Conservation (phyloP, 495 filamentous ascomycete species). For the Neurospora discreta region DNA sequence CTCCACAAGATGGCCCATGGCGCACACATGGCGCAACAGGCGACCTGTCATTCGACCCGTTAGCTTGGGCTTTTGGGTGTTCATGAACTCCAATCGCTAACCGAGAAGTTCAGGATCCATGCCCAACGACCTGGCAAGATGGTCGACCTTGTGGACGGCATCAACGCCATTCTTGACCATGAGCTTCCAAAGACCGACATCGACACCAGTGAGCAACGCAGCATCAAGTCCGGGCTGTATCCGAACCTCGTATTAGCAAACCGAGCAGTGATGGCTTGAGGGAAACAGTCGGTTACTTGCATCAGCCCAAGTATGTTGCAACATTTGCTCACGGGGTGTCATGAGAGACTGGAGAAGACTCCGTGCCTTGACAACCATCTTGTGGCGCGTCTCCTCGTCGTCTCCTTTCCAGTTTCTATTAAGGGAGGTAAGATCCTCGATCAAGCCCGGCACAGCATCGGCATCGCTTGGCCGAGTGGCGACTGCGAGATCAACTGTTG, state of each 20-base stretch:
- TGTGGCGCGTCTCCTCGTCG: conserved; percentile 5
- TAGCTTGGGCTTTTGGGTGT: background rate
- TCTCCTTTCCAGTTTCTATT: background rate
- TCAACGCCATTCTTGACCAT: conserved; percentile 3
- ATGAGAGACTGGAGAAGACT: conserved; percentile 19
- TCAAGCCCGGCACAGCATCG: conserved; percentile 4
- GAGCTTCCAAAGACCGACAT: conserved; percentile 10
- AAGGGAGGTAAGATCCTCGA: conserved; percentile 7
- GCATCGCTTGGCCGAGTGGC: conserved; percentile 7
- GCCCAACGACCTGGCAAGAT: conserved; percentile 4
- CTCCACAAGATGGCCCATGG: conserved; percentile 39
- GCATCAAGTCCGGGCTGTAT: conserved; percentile 1
- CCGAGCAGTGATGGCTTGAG: background rate
- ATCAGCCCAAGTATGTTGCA: conserved; percentile 24
- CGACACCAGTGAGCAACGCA: conserved; percentile 7
- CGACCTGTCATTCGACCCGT: conserved; percentile 3
- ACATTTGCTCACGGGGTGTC: conserved; percentile 27
- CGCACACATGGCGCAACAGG: conserved; percentile 37
- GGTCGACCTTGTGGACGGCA: conserved; percentile 4
- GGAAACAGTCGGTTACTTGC: background rate
- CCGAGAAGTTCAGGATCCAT: conserved; percentile 8
- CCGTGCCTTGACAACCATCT: conserved; percentile 17
- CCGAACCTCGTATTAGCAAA: background rate
- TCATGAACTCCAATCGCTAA: background rate
- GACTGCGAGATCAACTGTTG: conserved; percentile 6